Percentiles rank a stretch among this genome's conserved stretches.
phyloP scores from a whole-genome alignment of 1,284 basidiomycete species.

The Rhizoctonia solani region DNA sequence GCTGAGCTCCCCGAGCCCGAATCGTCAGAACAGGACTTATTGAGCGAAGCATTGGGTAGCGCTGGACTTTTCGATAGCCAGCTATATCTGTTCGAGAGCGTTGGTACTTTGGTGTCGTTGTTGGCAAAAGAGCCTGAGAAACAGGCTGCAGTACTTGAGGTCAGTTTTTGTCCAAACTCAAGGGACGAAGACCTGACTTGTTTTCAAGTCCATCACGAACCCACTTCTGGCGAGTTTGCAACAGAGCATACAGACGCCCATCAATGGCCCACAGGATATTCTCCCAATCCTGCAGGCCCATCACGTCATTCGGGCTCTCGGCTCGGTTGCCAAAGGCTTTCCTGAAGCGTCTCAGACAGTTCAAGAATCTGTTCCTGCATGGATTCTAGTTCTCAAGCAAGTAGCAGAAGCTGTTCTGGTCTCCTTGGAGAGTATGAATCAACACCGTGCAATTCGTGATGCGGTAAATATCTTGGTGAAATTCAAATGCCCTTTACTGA shows the following conservation, averaged over 20 bases:
- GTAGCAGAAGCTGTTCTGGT: constrained; percentile 89
- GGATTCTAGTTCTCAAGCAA: constrained; percentile 80
- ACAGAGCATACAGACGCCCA: constrained; percentile 61
- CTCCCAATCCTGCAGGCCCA: constrained; percentile 87
- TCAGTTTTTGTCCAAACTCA: constrained; percentile 23
- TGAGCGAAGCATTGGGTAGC: constrained; percentile 74
- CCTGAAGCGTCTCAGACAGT: constrained; percentile 79
- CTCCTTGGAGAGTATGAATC: constrained; percentile 86
- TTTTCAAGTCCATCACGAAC: constrained; percentile 64
- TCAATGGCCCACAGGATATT: constrained; percentile 60
- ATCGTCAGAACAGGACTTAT: constrained; percentile 55
- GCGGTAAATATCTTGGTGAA: constrained; percentile 63
- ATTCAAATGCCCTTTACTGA: constrained; percentile 29
- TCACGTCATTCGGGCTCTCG: constrained; percentile 93
- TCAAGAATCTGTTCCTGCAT: constrained; percentile 73
- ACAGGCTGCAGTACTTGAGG: constrained; percentile 69
- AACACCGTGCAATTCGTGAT: constrained; percentile 87
- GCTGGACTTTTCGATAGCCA: constrained; percentile 86
- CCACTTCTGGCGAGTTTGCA: constrained; percentile 82
- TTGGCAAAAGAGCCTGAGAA: constrained; percentile 64
- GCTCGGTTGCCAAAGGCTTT: constrained; percentile 96
- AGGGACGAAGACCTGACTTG: not conserved
- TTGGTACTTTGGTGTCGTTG: constrained; percentile 82
- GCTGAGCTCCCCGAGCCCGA: constrained; percentile 63
- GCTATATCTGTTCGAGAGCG: constrained; percentile 92